Base-by-base conservation (phyloP, 345 rosid species). In the Ricinus communis region DNA sequence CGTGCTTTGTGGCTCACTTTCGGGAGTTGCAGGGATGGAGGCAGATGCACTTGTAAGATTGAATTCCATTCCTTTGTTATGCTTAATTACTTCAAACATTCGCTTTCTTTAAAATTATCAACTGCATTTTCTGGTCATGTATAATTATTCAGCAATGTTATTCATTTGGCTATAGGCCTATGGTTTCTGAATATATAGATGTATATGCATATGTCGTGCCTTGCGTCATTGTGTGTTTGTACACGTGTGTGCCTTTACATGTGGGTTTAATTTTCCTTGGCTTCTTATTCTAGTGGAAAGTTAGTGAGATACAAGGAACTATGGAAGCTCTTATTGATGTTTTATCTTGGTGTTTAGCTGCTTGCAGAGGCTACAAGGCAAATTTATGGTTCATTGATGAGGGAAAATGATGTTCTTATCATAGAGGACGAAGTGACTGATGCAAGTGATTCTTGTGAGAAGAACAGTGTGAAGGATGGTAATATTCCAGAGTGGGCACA, bases 21-120 rank as follows among this genome's bases (percentile, higher is more conserved):
- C 91, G 62, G 99, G 99, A 77, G 86, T 95, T 76, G 92, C 86
- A 71, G 97, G 96, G 72, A 89, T 95, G 92, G 99, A 92, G 86
- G 97, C 96, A 13, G 97, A 95, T 84, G 93, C 99, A 68, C 70
- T 88, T 71, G 99, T 95, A 90, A 89, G 92, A 83, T 82, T 72
- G 55, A 18, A 31, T 64, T 61, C 61, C 65, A 11, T 19, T 64
- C 38, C 50, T 59, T 51, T 33, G 38, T 41, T 36, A 25, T 46
- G 16, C 22, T 56, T 24, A 58, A 30, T 28, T 66, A 24, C 49
- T 25, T 30, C 28, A 45, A 47, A 16, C 33, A 43, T 16, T 16
- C 41, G 38, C 27, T 14, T 66, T 59, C 16, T 5, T 14, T 10
- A 24, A 22, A 8, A 67, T 13, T 38, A 27, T 73, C 38, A 8